A percentile compares a stretch with the other conserved stretches of the same genome.
These are phyloP conservation scores for Diplodia seriata DNA, from an alignment of 2,329 filamentous ascomycete species.

Conservation along the genomic window DNA sequence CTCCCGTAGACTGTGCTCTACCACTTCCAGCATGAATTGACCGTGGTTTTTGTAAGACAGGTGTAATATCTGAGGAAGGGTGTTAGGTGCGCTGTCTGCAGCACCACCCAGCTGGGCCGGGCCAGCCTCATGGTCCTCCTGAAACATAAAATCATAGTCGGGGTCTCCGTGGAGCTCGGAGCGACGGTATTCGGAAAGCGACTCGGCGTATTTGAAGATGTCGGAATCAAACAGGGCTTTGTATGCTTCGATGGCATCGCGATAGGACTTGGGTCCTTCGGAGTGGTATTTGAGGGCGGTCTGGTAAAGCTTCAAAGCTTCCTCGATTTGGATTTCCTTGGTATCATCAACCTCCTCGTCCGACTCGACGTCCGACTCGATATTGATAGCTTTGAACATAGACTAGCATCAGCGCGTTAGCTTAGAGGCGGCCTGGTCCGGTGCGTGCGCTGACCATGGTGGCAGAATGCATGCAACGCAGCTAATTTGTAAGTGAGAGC, in stretches of 20 bases:
- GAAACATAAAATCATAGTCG: constrained; percentile 52
- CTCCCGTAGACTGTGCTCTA: constrained; percentile 59
- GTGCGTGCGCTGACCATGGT: constrained; percentile 16
- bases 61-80: constrained; percentile 86
- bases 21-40: constrained; percentile 83
- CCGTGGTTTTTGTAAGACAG: constrained; percentile 95
- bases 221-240: constrained; percentile 85
- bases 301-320: constrained; percentile 94
- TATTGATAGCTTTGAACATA: constrained; percentile 86
- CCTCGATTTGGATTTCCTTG: constrained; percentile 95
- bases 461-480: not conserved
- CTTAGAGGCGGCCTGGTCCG: not conserved
- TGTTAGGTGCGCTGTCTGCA: constrained; percentile 77
- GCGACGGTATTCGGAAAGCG: constrained; percentile 81
- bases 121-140: constrained; percentile 48
- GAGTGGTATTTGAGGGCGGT: constrained; percentile 89
- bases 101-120: constrained; percentile 61
- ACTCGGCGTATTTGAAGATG: constrained; percentile 91
- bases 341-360: constrained; percentile 95
- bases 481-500: not conserved
- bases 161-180: constrained; percentile 61
- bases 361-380: constrained; percentile 88
- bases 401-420: constrained; percentile 39
- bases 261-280: constrained; percentile 77
- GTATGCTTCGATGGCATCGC: constrained; percentile 82